Evolutionary conservation across 78 protist species (phyloP).

Genomic region (Neovahlkampfia damariscottae): DNA sequence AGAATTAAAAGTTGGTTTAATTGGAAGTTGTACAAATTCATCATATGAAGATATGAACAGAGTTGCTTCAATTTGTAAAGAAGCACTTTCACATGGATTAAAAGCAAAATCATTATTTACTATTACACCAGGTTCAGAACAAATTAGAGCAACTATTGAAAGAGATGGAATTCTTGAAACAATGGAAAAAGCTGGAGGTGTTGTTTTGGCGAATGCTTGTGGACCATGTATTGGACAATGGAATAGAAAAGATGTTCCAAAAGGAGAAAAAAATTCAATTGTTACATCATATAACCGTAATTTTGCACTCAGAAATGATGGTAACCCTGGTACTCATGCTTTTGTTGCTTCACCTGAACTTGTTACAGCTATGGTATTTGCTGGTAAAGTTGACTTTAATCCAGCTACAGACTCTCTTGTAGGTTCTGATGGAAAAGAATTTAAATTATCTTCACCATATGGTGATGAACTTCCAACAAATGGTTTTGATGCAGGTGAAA

Average conservation of each 20-base stretch:
- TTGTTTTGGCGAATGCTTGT: slow-evolving; percentile 88
- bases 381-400: slow-evolving; percentile 76
- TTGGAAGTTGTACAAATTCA: slow-evolving; percentile 91
- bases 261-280: slow-evolving; percentile 73
- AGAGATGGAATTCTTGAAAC: slow-evolving; percentile 70
- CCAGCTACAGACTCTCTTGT: slow-evolving; percentile 65
- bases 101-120: slow-evolving; percentile 57
- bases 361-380: slow-evolving; percentile 73
- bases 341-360: slow-evolving; percentile 91
- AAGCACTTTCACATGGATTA: slow-evolving; percentile 70
- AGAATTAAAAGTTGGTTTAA: slow-evolving; percentile 72
- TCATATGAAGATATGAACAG: slow-evolving; percentile 89
- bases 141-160: slow-evolving; percentile 76
- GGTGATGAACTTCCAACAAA: slow-evolving; percentile 72
- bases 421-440: slow-evolving; percentile 38
- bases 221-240: slow-evolving; percentile 95
- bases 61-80: slow-evolving; percentile 57
- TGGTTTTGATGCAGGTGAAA: slow-evolving; percentile 78
- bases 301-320: slow-evolving; percentile 81
- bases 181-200: slow-evolving; percentile 67
- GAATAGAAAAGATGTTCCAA: slow-evolving; percentile 71
- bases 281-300: slow-evolving; percentile 92
- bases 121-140: slow-evolving; percentile 92
- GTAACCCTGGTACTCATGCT: slow-evolving; percentile 81
- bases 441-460: slow-evolving; percentile 58